Evolutionary conservation across 306 rosid species (phyloP), one percentile per base, ranked within the genome.

Genomic region (Carpinus fangiana): DNA sequence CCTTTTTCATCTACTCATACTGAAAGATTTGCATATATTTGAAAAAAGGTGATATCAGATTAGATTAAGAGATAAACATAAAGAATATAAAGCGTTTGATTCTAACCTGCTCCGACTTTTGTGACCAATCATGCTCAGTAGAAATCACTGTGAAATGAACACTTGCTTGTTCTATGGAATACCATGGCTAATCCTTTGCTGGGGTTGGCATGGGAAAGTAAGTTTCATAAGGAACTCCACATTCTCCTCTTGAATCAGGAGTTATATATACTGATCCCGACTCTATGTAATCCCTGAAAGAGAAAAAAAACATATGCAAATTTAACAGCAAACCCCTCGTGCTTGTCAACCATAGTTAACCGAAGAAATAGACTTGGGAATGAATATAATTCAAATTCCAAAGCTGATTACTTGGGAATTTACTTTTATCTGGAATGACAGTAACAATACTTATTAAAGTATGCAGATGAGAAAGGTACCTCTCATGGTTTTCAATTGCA

Each of bases 241-340:
- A 88, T 87, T 94, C 97, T n/a, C 98, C 98, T 1, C 98, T 97
- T 55, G 98, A 92, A 65, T 94, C 98, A 4, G 97, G 90, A 4
- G 88, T 76, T 14, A 36, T 0, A 81, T 92, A 92, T 43, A 87
- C 81, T 28, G 94, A 90, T 61, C 93, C 93, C 0, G 92, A 84
- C 70, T 70, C 73, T 17, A 69, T 1, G 43, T 94, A 94, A 52
- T 92, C 97, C 87, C 98, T 92, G 79, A 57, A 34, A 55, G 38
- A 47, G 2, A 18, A 2, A 18, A 66, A 12, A 21, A 23, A 23
- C 26, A 23, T 17, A 12, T 38, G 45, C 45, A 20, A 2, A 18
- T 2, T 17, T 34, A 38, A 3, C 17, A 62, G 23, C 21, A 54
- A 6, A 8, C 13, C 64, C 17, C 26, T 8, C 62, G 17, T 56